A percentile compares a stretch with the other conserved stretches of the same genome.
Evolutionary conservation across 805 yeast species (phyloP).

Genomic region (Candida ficus): DNA sequence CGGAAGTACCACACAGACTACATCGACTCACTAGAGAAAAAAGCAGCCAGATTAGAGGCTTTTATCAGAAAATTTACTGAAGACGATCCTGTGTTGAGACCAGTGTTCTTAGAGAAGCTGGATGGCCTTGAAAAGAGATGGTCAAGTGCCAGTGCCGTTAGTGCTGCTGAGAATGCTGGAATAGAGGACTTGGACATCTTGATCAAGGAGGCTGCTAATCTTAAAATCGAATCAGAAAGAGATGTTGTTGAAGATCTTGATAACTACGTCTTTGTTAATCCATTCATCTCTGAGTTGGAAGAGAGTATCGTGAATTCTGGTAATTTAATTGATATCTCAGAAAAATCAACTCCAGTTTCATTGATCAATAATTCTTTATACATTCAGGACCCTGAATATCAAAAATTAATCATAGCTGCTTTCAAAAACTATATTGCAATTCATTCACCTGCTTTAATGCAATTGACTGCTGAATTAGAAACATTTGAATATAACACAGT

Average conservation of each 20-base stretch:
- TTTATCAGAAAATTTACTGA: conserved; percentile 22
- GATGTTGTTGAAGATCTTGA: background rate
- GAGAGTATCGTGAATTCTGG: conserved; percentile 1
- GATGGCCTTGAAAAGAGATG: conserved; percentile 3
- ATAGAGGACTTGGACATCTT: too few species aligned
- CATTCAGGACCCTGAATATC: conserved; percentile 10
- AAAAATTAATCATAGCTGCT: conserved; percentile 2
- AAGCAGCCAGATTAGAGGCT: conserved; percentile 15
- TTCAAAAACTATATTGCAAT: conserved; percentile 11
- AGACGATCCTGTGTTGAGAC: conserved; percentile 19
- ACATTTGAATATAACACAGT: conserved; percentile 17
- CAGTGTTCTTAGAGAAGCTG: conserved; percentile 4
- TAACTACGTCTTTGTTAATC: background rate
- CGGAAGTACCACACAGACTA: conserved; percentile 31
- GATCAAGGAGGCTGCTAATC: too few species aligned
- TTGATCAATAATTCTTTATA: background rate
- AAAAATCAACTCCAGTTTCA: conserved; percentile 4
- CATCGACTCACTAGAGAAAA: conserved; percentile 25
- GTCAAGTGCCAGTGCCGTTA: too few species aligned
- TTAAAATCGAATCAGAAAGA: too few species aligned
- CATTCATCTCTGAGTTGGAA: conserved; percentile 4
- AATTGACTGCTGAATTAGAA: conserved; percentile 12
- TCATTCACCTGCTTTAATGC: conserved; percentile 16
- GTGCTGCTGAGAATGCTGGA: background rate
- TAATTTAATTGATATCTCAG: background rate